Conservation (phyloP, 1,284 basidiomycete species). For the Fistulinella cinereoalba region DNA sequence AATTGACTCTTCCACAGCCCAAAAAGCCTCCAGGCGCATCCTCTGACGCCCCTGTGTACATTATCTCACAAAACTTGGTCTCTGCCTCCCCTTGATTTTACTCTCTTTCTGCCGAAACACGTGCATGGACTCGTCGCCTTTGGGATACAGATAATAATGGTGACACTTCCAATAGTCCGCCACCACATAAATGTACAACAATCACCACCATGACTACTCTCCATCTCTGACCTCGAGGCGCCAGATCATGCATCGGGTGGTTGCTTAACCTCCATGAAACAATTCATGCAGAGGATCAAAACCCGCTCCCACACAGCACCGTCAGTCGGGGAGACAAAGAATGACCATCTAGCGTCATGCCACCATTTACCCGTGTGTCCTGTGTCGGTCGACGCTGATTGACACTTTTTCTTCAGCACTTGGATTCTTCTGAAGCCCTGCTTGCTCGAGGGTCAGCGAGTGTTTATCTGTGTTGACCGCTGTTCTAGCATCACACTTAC, state of each 20-base stretch:
- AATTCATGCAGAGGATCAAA: slow-evolving; percentile 64
- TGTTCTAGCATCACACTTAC: no score
- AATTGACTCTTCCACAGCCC: no score
- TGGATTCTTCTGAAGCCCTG: no score
- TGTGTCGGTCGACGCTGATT: no score
- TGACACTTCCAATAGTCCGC: slow-evolving; percentile 54
- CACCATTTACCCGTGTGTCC: slow-evolving; percentile 86
- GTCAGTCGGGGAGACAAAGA: slow-evolving; percentile 47
- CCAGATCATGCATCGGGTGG: slow-evolving; percentile 74
- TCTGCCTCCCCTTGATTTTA: no score
- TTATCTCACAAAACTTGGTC: no score
- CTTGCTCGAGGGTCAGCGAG: no score
- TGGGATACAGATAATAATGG: neutral
- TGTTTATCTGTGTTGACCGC: no score
- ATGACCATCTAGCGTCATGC: slow-evolving; percentile 85
- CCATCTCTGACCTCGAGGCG: slow-evolving; percentile 61
- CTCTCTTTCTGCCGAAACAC: slow-evolving; percentile 73
- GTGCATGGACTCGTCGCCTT: no score
- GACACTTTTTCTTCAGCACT: no score
- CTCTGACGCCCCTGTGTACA: no score
- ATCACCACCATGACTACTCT: slow-evolving; percentile 75
- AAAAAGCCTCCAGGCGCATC: no score
- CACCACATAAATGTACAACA: slow-evolving; percentile 70
- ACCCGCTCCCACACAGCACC: slow-evolving; percentile 31
- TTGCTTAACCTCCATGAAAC: slow-evolving; percentile 89